Percentiles rank a stretch among this genome's conserved stretches.
Evolutionary conservation across 805 yeast genomes (phyloP).

Genomic region (Candida corydali): DNA sequence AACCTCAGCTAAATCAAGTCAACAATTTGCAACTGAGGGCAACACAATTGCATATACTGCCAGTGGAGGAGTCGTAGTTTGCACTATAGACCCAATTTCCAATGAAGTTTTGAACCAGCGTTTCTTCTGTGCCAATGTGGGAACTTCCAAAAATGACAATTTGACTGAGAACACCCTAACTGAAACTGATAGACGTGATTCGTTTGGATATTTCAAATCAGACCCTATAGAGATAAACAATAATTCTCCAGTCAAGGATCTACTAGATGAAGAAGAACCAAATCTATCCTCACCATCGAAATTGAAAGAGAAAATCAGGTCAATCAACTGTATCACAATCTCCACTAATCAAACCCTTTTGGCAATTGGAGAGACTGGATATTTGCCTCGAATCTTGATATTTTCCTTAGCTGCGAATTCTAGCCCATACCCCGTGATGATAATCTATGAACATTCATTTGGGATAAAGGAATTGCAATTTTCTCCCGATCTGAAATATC

Average conservation of each 20-base stretch:
- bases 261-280: conserved; percentile 2
- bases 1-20: conserved; percentile 41
- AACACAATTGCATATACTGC: conserved; percentile 50
- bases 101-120: conserved; percentile 30
- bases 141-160: conserved; percentile 1
- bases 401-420: conserved; percentile 54
- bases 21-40: conserved; percentile 37
- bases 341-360: conserved; percentile 51
- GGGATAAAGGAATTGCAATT: conserved; percentile 56
- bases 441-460: conserved; percentile 59
- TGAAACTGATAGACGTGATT: conserved; percentile 20
- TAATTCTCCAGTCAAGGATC: conserved; percentile 4
- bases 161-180: conserved; percentile 14
- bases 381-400: conserved; percentile 59
- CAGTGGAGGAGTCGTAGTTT: conserved; percentile 57
- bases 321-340: conserved; percentile 54
- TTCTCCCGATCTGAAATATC: conserved; percentile 51
- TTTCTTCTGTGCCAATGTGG: conserved; percentile 48
- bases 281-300: conserved; percentile 17
- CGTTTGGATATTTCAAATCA: conserved; percentile 29
- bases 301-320: conserved; percentile 41
- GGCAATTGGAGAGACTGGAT: conserved; percentile 71
- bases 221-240: conserved; percentile 27
- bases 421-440: conserved; percentile 45
- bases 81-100: conserved; percentile 21